These are phyloP conservation scores for Ormosia semicastrata DNA, from an alignment of 306 rosid species.

Conservation along the genomic window DNA sequence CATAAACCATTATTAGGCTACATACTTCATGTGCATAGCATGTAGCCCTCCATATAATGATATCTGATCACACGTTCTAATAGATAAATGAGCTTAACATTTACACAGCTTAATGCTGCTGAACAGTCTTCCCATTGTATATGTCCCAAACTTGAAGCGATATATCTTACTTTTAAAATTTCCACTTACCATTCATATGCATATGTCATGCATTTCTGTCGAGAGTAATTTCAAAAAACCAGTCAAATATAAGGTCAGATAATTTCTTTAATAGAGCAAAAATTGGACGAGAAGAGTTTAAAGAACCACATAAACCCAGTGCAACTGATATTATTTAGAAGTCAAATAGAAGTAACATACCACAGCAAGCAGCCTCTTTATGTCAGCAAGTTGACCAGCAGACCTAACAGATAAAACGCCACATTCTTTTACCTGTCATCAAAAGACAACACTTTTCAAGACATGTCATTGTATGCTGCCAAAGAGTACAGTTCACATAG, in stretches of 20 bases:
- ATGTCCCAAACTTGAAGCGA: not conserved
- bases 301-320: not conserved
- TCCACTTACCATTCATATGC: not conserved
- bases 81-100: not conserved
- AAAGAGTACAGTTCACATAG: conserved; percentile 9
- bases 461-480: conserved; percentile 20
- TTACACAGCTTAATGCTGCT: not conserved
- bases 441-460: conserved; percentile 7
- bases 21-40: not conserved
- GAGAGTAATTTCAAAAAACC: not conserved
- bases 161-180: too few relatives aligned
- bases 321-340: not conserved
- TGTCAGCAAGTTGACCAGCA: conserved; percentile 65
- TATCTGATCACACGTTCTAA: not conserved
- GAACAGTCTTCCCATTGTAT: not conserved
- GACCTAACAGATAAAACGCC: conserved; percentile 55
- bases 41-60: not conserved
- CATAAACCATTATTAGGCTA: not conserved
- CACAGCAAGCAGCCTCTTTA: conserved; percentile 60
- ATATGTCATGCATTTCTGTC: not conserved
- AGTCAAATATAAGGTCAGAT: not conserved
- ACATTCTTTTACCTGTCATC: conserved; percentile 70
- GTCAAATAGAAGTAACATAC: conserved; percentile 43
- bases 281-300: not conserved
- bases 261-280: not conserved